Evolutionary conservation across 2,329 filamentous ascomycete species (phyloP), one percentile per base, ranked within the genome.

Genomic region (Cladosporium sp.): DNA sequence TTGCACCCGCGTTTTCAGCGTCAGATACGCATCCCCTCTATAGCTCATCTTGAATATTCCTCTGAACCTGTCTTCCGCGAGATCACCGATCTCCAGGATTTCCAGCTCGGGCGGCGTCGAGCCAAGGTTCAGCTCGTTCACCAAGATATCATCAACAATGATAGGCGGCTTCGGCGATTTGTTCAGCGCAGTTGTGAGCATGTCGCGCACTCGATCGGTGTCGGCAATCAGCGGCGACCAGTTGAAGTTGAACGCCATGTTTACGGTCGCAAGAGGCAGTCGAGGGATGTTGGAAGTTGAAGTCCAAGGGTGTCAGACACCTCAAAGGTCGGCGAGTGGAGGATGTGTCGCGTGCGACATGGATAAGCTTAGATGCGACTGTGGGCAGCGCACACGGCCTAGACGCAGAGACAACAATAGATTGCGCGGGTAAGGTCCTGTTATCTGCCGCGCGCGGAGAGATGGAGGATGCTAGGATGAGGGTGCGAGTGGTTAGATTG

Each of bases 171-270:
- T 97, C 39, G 93, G 92, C 57, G 90, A 94, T 78, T 97, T 97
- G 83, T 99, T 99, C 70, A 99, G 82, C 37, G 94, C 94, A 59
- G 90, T 88, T 25, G 94, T 99, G 69, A 99, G 84, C 75, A 97
- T 89, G 74, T 97, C 92, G 74, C 92, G 89, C 54, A 94, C 93
- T 68, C 92, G 88, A 73, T 89, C 85, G 70, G 90, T 93, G 79
- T 97, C 94, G 72, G 93, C 93, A 78, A 95, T 94, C 66, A 99
- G 84, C 72, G 94, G 94, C 84, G 92, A 96, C 94, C 94, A 99
- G 90, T 97, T 97, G 89, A 99, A 99, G 82, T 97, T 97, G 89
- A 99, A 99, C 68, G 94, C 94, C 94, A 99, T 99, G 77, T 60
- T 65, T 37, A 40, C 45, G 49, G 15, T 45, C 42, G 43, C 25